A percentile compares a stretch with the other conserved stretches of the same genome.
These are phyloP conservation scores for Prunella vulgaris DNA, from an alignment of 257 asterid genomes.

Conservation along the genomic window DNA sequence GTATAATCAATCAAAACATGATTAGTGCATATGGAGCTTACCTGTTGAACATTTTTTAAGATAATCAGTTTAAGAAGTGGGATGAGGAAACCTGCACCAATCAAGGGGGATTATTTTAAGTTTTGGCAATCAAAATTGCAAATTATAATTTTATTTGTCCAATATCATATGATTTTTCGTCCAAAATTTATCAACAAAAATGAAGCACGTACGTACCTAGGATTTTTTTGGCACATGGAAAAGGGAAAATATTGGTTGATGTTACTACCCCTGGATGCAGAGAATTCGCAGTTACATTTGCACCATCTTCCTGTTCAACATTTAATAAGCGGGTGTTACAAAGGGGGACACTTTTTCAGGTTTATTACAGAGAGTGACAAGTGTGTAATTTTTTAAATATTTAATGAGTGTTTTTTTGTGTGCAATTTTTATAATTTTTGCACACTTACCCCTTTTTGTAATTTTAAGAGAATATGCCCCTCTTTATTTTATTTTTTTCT, in stretches of 20 bases:
- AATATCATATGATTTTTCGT: too few relatives aligned
- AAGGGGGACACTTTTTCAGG: too few relatives aligned
- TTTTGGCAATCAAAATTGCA: too few relatives aligned
- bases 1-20: too few relatives aligned
- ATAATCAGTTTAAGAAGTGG: conserved; percentile 26
- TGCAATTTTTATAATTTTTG: too few relatives aligned
- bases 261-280: conserved; percentile 73
- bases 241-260: conserved; percentile 55
- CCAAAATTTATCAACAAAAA: not conserved
- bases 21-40: conserved; percentile 2
- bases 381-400: too few relatives aligned
- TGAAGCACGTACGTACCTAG: conserved; percentile 20
- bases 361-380: too few relatives aligned
- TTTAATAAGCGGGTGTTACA: too few relatives aligned
- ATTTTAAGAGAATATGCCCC: too few relatives aligned
- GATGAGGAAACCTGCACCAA: conserved; percentile 32
- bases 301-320: conserved; percentile 60
- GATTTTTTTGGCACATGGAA: conserved; percentile 35
- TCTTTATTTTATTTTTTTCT: too few relatives aligned
- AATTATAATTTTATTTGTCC: not conserved
- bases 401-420: too few relatives aligned
- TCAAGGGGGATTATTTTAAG: not conserved
- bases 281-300: conserved; percentile 59
- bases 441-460: too few relatives aligned
- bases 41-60: conserved; percentile 49